Percentiles rank a stretch among this genome's conserved stretches.
phyloP scores from a whole-genome alignment of 495 filamentous ascomycete genomes.

The Hyaloscypha hepaticicola region DNA sequence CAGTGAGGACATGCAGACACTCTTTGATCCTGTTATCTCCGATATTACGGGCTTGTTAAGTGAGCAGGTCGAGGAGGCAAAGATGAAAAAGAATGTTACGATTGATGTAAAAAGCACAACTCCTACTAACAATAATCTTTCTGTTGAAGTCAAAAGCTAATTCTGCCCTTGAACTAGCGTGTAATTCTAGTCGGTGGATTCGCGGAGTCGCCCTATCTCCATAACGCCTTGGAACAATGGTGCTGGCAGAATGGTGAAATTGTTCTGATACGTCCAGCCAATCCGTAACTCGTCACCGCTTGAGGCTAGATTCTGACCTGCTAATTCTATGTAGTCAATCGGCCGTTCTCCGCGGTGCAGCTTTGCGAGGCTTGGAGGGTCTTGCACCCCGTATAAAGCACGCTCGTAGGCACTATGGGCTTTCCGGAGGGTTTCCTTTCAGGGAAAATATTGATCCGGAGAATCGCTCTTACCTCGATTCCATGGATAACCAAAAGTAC shows the following conservation, averaged over 20 bases:
- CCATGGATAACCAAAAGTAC: conserved; percentile 4
- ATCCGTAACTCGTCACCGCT: conserved; percentile 8
- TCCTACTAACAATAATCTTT: conserved; percentile 8
- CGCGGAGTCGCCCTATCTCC: conserved; percentile 34
- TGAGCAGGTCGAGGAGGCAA: conserved; percentile 29
- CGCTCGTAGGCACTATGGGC: conserved; percentile 17
- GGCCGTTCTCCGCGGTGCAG: conserved; percentile 22
- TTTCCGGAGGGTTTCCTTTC: neutral
- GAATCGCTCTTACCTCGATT: neutral
- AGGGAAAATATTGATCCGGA: conserved; percentile 19
- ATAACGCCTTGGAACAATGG: conserved; percentile 31
- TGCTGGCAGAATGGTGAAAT: conserved; percentile 17
- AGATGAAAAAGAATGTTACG: conserved; percentile 1
- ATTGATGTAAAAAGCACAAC: conserved; percentile 10
- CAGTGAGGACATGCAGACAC: conserved; percentile 30
- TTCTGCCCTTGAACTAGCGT: conserved; percentile 21
- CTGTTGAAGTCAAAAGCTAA: too few species aligned
- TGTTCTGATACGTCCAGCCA: conserved; percentile 4
- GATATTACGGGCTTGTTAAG: conserved; percentile 30
- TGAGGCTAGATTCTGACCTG: neutral
- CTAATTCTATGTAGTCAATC: conserved; percentile 21
- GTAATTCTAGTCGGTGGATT: conserved; percentile 38
- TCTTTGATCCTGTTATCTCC: conserved; percentile 36
- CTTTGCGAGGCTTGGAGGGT: conserved; percentile 22
- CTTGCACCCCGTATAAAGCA: conserved; percentile 16